phyloP scores from a whole-genome alignment of 2,329 filamentous ascomycete species.

The Sporothrix phasma region DNA sequence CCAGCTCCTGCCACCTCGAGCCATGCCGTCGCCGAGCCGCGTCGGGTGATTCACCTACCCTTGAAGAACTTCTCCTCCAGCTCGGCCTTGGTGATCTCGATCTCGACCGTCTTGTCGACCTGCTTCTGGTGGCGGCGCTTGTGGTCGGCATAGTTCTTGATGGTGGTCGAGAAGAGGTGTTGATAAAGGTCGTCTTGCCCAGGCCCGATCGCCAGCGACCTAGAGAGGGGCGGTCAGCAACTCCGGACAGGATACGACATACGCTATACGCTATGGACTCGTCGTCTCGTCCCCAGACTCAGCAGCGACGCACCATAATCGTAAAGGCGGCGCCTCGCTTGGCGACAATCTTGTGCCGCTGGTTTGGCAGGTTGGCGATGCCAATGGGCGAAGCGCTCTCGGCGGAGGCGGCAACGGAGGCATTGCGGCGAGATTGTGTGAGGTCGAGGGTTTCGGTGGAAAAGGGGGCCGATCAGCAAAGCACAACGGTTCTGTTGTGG shows the following conservation, averaged over 20 bases:
- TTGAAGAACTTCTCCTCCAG: conserved; percentile 99
- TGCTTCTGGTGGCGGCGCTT: conserved; percentile 99
- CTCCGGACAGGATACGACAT: neutral
- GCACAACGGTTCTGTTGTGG: neutral
- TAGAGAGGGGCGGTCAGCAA: conserved; percentile 28
- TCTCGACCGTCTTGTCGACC: conserved; percentile 99
- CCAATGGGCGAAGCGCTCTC: conserved; percentile 60
- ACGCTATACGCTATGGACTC: too few relatives aligned
- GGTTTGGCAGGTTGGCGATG: conserved; percentile 65
- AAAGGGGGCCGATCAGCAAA: neutral
- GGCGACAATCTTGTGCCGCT: conserved; percentile 65
- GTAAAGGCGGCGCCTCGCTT: conserved; percentile 95
- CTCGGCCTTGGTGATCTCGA: conserved; percentile 99
- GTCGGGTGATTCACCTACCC: conserved; percentile 53
- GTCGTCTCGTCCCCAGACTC: neutral
- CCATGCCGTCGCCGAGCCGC: neutral
- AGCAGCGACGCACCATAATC: conserved; percentile 70
- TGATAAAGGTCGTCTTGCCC: conserved; percentile 99
- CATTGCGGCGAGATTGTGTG: conserved; percentile 33
- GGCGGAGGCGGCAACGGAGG: conserved; percentile 44
- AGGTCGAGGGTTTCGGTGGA: conserved; percentile 8
- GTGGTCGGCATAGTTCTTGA: conserved; percentile 99
- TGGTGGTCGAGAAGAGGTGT: conserved; percentile 99
- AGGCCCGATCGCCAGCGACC: conserved; percentile 96
- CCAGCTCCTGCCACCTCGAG: neutral